Base-by-base conservation (phyloP, 2,329 filamentous ascomycete species). In the Helotiales sp. region DNA sequence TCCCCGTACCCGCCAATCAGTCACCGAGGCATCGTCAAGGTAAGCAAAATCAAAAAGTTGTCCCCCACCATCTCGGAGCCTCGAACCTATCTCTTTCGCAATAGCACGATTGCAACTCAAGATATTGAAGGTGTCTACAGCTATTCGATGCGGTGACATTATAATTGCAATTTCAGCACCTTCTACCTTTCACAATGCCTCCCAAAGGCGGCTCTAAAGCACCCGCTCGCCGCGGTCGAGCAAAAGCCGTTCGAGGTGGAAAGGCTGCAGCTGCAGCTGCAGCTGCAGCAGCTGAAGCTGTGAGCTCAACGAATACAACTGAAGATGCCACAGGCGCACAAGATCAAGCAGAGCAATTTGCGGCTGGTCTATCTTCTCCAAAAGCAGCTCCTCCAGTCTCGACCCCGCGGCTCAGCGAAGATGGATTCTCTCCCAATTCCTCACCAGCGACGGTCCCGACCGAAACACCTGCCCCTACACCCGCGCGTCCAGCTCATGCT, bases 381-480 rank as follows among this genome's bases (percentile, higher is more conserved):
- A 20, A 57, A 40, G 7, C 20, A 26, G 59, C 61, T 43, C 57
- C 64, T 22, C 30, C 40, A 17, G 32, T 62, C 26, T 62, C 65
- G 17, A 66, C 60, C 8, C 66, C 71, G 1, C 70, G 71, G n/a
- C 49, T 64, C 20, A 62, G 68, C 22, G 64, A 61, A 24, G 62
- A 68, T 63, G 64, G 72, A 43, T 64, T 70, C 22, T 74, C 74
- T 37, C 75, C 76, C 4, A 76, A 75, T 59, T 73, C 71, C 13
- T 75, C 75, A 26, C 75, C 74, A 26, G 74, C 70, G 1, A 70
- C 66, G 4, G 61, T 73, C 13, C 74, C 75, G 4, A 73, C 75
- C 6, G 76, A 77, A 69, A 73, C 72, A 34, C 74, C 75, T 28
- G 75, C 75, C 11, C 69, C 74, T n/a, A 74, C 73, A 28, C 72